phyloP scores from a whole-genome alignment of 2,329 filamentous ascomycete genomes.

The Fusarium sp. region DNA sequence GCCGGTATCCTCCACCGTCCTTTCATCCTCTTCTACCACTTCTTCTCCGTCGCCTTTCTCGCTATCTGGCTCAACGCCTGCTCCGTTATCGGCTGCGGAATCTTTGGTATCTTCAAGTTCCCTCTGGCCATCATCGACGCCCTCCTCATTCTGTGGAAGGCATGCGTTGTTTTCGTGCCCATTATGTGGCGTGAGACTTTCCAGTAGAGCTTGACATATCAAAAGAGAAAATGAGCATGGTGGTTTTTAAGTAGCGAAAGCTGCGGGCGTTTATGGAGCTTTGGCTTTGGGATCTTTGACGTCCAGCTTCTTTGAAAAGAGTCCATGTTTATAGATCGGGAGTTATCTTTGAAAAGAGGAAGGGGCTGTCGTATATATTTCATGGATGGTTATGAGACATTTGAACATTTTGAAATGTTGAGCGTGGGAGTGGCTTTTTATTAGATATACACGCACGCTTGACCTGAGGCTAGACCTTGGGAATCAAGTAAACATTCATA shows the following conservation, averaged over 20 bases:
- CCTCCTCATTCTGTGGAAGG: constrained; percentile 80
- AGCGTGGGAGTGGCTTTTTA: constrained; percentile 31
- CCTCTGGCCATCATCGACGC: constrained; percentile 74
- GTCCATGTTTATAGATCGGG: constrained; percentile 3
- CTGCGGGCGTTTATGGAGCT: constrained; percentile 42
- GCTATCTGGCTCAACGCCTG: constrained; percentile 75
- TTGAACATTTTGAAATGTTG: constrained; percentile 33
- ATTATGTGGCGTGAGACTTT: constrained; percentile 77
- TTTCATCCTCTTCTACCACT: constrained; percentile 85
- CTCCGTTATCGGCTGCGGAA: constrained; percentile 52
- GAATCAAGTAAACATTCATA: constrained; percentile 14
- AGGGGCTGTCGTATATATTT: constrained; percentile 8
- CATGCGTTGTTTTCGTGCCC: constrained; percentile 83
- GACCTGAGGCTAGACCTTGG: constrained; percentile 3
- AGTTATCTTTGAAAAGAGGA: background rate
- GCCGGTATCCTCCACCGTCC: constrained; percentile 84
- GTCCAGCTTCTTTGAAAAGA: constrained; percentile 23
- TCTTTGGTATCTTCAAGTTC: constrained; percentile 55
- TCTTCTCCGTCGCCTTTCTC: constrained; percentile 92
- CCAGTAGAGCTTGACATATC: constrained; percentile 20
- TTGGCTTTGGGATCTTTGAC: constrained; percentile 33
- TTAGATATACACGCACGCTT: constrained; percentile 20
- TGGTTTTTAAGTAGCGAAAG: constrained; percentile 22
- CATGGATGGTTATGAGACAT: constrained; percentile 38
- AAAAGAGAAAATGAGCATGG: background rate